phyloP scores from a whole-genome alignment of 257 asterid species.

The Solanum lycopersicoides region DNA sequence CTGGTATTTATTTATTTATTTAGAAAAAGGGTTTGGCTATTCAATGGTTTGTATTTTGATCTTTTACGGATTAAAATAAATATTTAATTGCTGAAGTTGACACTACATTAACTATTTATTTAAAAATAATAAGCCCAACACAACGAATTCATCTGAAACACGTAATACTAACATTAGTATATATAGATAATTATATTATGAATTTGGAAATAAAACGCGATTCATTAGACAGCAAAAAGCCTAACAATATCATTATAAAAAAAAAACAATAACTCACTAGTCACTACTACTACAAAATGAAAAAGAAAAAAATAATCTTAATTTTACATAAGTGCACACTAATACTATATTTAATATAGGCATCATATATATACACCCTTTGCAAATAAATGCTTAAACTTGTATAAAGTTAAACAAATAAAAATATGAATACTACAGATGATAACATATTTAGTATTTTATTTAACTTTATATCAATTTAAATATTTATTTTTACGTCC shows the following conservation, averaged over 20 bases:
- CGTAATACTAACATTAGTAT: background rate
- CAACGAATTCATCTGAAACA: background rate
- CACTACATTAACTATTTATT: background rate
- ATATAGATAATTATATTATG: background rate
- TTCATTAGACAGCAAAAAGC: background rate
- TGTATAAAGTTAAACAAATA: too few species aligned
- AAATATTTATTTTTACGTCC: accelerated
- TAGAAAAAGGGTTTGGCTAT: background rate
- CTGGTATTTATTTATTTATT: background rate
- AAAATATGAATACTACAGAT: accelerated
- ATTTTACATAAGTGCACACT: too few species aligned
- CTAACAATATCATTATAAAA: background rate
- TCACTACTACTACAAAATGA: background rate
- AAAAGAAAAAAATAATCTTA: background rate
- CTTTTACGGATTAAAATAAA: too few species aligned
- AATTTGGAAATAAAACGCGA: background rate
- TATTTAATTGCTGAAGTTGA: background rate
- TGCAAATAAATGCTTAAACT: too few species aligned
- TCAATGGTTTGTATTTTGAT: too few species aligned
- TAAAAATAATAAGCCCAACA: background rate
- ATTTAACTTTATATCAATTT: too few species aligned
- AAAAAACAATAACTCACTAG: background rate
- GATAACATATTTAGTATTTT: too few species aligned
- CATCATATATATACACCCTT: too few species aligned
- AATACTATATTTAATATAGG: too few species aligned